Percentiles rank a stretch among this genome's conserved stretches.
These are phyloP conservation scores for Camillea tinctor DNA, from an alignment of 2,329 filamentous ascomycete genomes.

Conservation along the genomic window DNA sequence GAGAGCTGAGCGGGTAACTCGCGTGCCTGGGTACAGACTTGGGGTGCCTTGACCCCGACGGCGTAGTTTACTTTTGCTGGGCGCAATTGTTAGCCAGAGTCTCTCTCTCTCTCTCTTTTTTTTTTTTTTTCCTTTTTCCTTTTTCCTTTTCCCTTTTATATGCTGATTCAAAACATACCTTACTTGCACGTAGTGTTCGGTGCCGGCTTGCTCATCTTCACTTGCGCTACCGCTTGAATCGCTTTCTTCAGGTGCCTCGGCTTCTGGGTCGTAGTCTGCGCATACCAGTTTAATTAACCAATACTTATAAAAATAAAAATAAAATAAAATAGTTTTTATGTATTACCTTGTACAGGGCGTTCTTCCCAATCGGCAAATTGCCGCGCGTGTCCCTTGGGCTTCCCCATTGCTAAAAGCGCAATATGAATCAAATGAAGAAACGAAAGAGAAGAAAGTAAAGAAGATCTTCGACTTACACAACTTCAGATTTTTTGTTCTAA, in stretches of 20 bases:
- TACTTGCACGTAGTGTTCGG: slow-evolving; percentile 76
- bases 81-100: slow-evolving; percentile 12
- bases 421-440: neutral
- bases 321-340: too few species aligned
- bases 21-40: slow-evolving; percentile 77
- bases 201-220: slow-evolving; percentile 58
- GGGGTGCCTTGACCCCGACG: slow-evolving; percentile 67
- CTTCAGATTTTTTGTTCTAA: neutral
- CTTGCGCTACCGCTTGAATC: slow-evolving; percentile 50
- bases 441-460: neutral
- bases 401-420: slow-evolving; percentile 44
- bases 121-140: too few species aligned
- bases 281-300: neutral
- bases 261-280: slow-evolving; percentile 79
- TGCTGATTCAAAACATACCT: slow-evolving; percentile 28
- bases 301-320: neutral
- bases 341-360: slow-evolving; percentile 58
- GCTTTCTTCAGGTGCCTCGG: slow-evolving; percentile 54
- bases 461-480: slow-evolving; percentile 12
- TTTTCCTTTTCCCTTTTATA: too few species aligned
- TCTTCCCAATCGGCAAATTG: slow-evolving; percentile 64
- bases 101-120: too few species aligned
- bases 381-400: slow-evolving; percentile 53
- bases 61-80: slow-evolving; percentile 77
- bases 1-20: slow-evolving; percentile 64